Conservation (phyloP, 2,329 filamentous ascomycete species). For the Clonostachys rosea region DNA sequence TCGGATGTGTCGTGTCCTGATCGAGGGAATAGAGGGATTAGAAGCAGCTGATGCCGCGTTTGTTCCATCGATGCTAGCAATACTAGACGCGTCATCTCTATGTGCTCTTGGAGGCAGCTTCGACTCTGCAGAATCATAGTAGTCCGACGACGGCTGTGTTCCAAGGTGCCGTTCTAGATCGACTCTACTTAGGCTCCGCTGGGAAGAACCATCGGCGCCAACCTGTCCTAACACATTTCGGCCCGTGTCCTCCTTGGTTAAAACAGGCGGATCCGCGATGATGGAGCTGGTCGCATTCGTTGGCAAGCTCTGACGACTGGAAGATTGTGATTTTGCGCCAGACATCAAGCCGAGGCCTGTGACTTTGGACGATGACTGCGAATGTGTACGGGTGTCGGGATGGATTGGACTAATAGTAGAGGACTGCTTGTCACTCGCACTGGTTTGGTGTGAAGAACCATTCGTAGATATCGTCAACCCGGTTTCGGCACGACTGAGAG, state of each 20-base stretch:
- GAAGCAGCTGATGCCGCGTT: conserved; percentile 34
- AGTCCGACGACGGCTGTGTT: conserved; percentile 24
- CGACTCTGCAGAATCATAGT: conserved; percentile 31
- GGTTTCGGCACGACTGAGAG: conserved; percentile 35
- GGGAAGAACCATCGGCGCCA: conserved; percentile 24
- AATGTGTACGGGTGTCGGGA: conserved; percentile 33
- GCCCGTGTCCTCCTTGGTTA: conserved; percentile 11
- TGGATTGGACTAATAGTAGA: conserved; percentile 13
- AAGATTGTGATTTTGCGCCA: conserved; percentile 33
- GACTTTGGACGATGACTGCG: conserved; percentile 37
- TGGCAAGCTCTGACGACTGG: conserved; percentile 31
- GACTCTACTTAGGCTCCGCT: conserved; percentile 36
- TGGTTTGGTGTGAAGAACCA: background rate
- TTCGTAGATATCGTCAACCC: conserved; percentile 17
- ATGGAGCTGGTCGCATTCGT: conserved; percentile 36
- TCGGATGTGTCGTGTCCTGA: conserved; percentile 27
- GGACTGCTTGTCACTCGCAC: background rate
- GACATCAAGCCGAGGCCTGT: conserved; percentile 42
- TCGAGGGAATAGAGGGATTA: conserved; percentile 18
- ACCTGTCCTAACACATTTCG: conserved; percentile 40
- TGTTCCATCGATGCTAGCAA: conserved; percentile 36
- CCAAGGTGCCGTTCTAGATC: conserved; percentile 31
- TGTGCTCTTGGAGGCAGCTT: conserved; percentile 23
- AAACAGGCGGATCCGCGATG: conserved; percentile 25
- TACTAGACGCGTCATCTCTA: conserved; percentile 36